Evolutionary conservation across 75 land plant genomes (phyloP), one percentile per base, ranked within the genome.

Genomic region (Chamaecyparis obtusa): DNA sequence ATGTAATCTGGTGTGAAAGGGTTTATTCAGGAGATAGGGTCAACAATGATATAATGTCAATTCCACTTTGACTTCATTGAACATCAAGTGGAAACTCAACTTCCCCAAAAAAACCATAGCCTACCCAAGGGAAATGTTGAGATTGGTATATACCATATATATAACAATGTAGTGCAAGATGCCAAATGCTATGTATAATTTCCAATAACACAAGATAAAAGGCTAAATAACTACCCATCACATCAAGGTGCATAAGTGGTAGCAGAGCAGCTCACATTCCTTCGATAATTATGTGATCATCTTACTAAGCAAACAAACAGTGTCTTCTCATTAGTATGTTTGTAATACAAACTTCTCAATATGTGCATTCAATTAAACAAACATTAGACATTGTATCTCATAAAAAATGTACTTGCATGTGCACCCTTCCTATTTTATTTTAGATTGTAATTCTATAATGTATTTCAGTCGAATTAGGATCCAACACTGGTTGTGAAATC

Each of bases 401-500:
- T 87, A 6, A n/a, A n/a, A 79, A 79, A 27, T 79, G 46, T 9
- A 84, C 88, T 87, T 88, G 92, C 99, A 92, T 94, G 87, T 97
- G 97, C 27, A 93, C 54, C 87, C 83, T 93, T 55, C 86, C 85
- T 67, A 33, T 88, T 84, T 90, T 90, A 5, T 86, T 89, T 15
- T 94, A 92, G 11, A 92, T 86, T 56, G 99, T 97, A 37, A 97
- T 93, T 57, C 89, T 88, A 64, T 97, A 96, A 90, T 97, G 99
- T 83, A 97, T 90, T n/a, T 89, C 94, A 19, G 93, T 89, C 35
- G 93, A 90, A 75, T 86, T 86, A 44, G 94, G 93, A 55, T 93
- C 99, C 16, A 97, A 86, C 72, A 97, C 99, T 55, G 99, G 97
- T 89, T 96, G 97, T 41, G 97, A 96, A 87, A 97, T 95, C 84